Percentiles rank a stretch among this genome's conserved stretches.
These are phyloP conservation scores for Gossypium rotundifolium DNA, from an alignment of 345 rosid genomes.

Conservation along the genomic window DNA sequence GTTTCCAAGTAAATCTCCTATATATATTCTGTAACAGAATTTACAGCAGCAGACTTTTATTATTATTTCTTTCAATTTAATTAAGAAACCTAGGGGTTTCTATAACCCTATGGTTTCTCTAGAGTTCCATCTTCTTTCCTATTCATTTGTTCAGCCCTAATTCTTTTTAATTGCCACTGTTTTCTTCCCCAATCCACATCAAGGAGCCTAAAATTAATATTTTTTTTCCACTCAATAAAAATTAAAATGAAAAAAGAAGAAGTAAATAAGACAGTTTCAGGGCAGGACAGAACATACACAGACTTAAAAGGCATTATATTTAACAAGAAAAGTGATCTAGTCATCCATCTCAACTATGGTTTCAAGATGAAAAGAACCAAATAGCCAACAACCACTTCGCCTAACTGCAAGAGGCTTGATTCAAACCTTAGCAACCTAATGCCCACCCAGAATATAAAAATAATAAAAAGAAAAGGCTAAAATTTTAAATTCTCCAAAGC, in stretches of 20 bases:
- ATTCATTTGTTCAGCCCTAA: too few species aligned
- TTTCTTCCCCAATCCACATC: not conserved
- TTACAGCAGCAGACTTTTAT: too few species aligned
- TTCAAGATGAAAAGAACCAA: not conserved
- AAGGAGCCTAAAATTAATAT: not conserved
- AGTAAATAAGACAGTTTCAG: not conserved
- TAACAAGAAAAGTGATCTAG: slow-evolving; percentile 11
- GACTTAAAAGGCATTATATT: not conserved
- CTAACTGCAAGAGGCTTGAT: not conserved
- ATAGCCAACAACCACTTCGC: not conserved
- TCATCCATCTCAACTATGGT: not conserved
- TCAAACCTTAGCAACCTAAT: not conserved
- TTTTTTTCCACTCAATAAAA: not conserved
- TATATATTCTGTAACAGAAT: too few species aligned
- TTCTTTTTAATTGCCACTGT: too few species aligned
- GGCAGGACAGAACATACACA: not conserved
- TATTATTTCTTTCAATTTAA: too few species aligned
- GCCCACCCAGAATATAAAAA: not conserved
- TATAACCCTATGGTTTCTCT: too few species aligned
- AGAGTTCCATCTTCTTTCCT: too few species aligned
- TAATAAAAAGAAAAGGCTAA: not conserved
- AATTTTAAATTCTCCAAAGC: not conserved
- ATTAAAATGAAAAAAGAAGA: not conserved
- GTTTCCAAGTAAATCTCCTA: too few species aligned
- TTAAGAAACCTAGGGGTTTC: too few species aligned